Percentiles rank a stretch among this genome's conserved stretches.
These are phyloP conservation scores for Colletotrichum coccodes DNA, from an alignment of 2,329 filamentous ascomycete genomes.

Conservation along the genomic window DNA sequence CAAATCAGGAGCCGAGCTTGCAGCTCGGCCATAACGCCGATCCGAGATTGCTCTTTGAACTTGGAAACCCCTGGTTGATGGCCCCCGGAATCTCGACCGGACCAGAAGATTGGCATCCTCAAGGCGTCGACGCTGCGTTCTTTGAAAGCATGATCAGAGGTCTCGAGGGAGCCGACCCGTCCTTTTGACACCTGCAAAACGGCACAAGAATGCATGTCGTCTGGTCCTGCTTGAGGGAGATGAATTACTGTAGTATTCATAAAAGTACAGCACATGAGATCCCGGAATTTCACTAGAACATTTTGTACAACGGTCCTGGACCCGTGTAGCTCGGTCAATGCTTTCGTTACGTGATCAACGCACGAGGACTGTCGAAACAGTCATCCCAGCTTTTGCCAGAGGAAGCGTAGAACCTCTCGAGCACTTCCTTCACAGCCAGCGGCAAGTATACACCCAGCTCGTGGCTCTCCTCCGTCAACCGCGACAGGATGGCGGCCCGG, in stretches of 20 bases:
- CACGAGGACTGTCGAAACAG: conserved; percentile 16
- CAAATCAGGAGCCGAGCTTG: not conserved
- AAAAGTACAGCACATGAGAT: no score
- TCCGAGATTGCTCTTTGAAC: not conserved
- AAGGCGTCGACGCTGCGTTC: conserved; percentile 47
- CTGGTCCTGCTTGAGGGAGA: no score
- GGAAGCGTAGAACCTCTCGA: conserved; percentile 18
- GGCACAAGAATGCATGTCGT: no score
- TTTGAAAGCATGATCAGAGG: conserved; percentile 37
- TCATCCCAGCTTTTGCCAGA: conserved; percentile 4
- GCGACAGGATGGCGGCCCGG: not conserved
- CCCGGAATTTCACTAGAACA: no score
- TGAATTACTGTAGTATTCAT: no score
- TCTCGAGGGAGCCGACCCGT: not conserved
- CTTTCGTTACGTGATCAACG: not conserved
- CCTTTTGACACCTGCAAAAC: no score
- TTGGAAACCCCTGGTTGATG: not conserved
- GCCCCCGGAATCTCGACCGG: conserved; percentile 35
- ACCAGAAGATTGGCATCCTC: conserved; percentile 45
- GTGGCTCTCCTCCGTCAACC: not conserved
- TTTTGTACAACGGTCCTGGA: no score
- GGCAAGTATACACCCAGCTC: not conserved
- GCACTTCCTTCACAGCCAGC: not conserved
- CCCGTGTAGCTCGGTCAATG: not conserved
- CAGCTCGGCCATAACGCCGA: not conserved